Conservation (phyloP, 805 yeast genomes). For the Pichia phayaonensis region DNA sequence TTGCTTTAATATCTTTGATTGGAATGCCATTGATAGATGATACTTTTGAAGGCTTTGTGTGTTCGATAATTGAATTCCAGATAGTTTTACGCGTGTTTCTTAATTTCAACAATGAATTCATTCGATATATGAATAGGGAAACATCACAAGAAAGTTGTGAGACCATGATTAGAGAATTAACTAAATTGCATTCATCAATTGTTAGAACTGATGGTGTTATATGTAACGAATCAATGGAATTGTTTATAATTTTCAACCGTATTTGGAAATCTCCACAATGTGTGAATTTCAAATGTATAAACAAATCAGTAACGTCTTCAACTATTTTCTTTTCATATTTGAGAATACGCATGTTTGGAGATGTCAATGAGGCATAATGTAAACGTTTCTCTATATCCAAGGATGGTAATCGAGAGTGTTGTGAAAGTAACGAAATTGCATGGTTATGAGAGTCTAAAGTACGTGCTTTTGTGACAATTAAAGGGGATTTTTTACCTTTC, state of each 20-base stretch:
- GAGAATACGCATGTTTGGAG: conserved; percentile 19
- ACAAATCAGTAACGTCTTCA: neutral
- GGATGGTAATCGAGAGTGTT: conserved; percentile 23
- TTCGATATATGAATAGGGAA: conserved; percentile 3
- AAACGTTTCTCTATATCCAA: conserved; percentile 22
- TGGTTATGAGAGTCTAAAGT: neutral
- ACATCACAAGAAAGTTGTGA: neutral
- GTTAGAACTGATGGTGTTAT: neutral
- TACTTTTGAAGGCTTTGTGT: neutral
- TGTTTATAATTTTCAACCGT: neutral
- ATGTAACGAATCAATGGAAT: neutral
- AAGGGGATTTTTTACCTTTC: neutral
- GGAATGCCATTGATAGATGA: neutral
- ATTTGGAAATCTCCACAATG: neutral
- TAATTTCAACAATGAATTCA: conserved; percentile 6
- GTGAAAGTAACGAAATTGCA: neutral
- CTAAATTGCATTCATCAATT: neutral
- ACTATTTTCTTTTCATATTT: neutral
- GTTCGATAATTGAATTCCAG: neutral
- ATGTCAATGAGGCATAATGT: conserved; percentile 18
- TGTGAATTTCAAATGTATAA: neutral
- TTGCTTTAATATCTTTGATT: neutral
- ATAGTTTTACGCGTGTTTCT: conserved; percentile 4
- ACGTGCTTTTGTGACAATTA: neutral
- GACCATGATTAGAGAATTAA: neutral